A percentile compares a stretch with the other conserved stretches of the same genome.
phyloP scores from a whole-genome alignment of 108 stramenopile species.

The Nannochloropsis salina region DNA sequence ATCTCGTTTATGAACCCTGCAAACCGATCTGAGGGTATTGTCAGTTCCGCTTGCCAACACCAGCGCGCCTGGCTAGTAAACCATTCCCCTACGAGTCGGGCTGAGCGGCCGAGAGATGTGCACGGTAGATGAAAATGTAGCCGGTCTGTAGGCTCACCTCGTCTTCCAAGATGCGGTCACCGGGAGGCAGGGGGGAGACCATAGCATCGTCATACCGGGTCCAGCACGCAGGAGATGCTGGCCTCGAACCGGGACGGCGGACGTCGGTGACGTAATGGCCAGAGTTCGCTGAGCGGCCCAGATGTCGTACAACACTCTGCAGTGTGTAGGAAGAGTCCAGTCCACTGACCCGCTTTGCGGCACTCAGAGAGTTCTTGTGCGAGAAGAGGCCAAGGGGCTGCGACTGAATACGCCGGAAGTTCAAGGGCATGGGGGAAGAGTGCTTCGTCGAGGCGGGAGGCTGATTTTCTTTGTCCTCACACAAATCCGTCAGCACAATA shows the following conservation, averaged over 20 bases:
- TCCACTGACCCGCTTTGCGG: neutral
- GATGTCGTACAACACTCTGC: neutral
- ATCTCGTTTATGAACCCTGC: too few species aligned
- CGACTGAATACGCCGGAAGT: neutral
- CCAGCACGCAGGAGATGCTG: neutral
- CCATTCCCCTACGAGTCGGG: too few species aligned
- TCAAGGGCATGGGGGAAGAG: neutral
- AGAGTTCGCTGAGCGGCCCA: neutral
- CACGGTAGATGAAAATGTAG: conserved; percentile 16
- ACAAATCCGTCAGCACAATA: neutral
- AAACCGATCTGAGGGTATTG: too few species aligned
- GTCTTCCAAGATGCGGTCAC: neutral
- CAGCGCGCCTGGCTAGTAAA: too few species aligned
- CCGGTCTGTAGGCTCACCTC: neutral
- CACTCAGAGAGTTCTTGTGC: neutral
- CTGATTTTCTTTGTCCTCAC: neutral
- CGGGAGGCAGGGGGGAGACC: neutral
- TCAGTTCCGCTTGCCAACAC: too few species aligned
- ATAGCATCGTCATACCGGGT: neutral
- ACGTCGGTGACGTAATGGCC: conserved; percentile 2
- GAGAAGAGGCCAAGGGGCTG: neutral
- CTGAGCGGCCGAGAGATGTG: neutral
- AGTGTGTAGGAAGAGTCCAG: neutral
- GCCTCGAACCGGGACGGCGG: neutral
- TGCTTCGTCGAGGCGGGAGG: neutral